Conservation (phyloP, 2,329 filamentous ascomycete genomes). For the Akanthomyces muscarius region DNA sequence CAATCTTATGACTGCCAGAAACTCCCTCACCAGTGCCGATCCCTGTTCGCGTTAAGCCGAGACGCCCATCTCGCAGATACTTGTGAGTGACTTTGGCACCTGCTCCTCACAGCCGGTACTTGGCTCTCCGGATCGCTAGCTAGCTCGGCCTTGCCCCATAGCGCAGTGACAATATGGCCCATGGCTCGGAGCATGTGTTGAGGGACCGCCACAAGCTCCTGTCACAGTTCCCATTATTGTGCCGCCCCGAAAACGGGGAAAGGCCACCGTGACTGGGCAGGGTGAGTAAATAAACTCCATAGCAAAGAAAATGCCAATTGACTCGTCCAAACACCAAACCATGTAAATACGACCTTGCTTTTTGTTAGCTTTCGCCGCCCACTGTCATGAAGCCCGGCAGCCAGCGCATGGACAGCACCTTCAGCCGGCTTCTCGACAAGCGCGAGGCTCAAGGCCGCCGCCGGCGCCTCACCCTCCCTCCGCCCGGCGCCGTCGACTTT, state of each 20-base stretch:
- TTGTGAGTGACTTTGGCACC: conserved; percentile 20
- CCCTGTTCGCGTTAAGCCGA: conserved; percentile 15
- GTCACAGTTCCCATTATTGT: background rate
- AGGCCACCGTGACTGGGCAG: background rate
- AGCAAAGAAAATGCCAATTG: background rate
- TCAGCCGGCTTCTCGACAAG: conserved; percentile 26
- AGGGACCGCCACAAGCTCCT: background rate
- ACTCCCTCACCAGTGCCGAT: conserved; percentile 16
- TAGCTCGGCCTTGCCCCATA: background rate
- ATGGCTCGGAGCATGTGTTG: conserved; percentile 2
- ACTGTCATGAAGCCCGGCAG: conserved; percentile 12
- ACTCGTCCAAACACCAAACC: background rate
- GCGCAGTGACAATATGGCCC: background rate
- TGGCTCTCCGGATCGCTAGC: background rate
- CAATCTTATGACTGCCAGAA: conserved; percentile 1
- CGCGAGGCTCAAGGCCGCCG: conserved; percentile 34
- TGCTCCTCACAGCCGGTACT: background rate
- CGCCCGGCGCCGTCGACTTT: conserved; percentile 68
- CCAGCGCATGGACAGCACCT: conserved; percentile 26
- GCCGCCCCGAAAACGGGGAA: conserved; percentile 6
- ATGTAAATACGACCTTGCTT: background rate
- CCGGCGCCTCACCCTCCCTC: conserved; percentile 52
- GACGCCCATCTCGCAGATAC: background rate
- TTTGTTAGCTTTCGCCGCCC: background rate
- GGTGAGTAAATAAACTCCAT: background rate